Evolutionary conservation across 306 rosid species (phyloP).

Genomic region (Lagenaria siceraria): DNA sequence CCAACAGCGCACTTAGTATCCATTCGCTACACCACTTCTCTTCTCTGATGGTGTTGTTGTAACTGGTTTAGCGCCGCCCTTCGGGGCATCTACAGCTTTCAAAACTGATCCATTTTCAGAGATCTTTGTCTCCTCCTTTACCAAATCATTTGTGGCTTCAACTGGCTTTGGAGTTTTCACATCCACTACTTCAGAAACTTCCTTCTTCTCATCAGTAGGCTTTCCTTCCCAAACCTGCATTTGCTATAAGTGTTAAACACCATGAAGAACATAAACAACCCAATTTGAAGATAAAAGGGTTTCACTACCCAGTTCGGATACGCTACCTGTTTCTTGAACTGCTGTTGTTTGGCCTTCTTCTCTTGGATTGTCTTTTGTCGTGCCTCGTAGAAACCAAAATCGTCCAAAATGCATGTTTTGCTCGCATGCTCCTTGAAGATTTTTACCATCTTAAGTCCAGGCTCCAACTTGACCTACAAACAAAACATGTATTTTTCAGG

Average conservation of each 20-base stretch:
- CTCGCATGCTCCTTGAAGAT: constrained; percentile 70
- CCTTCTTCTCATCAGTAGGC: constrained; percentile 54
- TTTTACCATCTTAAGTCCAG: constrained; percentile 57
- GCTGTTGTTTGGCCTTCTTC: constrained; percentile 78
- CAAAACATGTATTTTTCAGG: neutral
- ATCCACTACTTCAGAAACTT: constrained; percentile 37
- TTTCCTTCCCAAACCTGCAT: constrained; percentile 91
- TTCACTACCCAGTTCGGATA: neutral
- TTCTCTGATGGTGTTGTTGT: constrained; percentile 27
- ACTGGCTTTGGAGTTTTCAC: constrained; percentile 20
- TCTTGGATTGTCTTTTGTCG: constrained; percentile 87
- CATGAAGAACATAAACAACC: neutral
- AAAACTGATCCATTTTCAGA: constrained; percentile 40
- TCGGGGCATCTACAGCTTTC: constrained; percentile 64
- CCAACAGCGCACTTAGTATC: constrained; percentile 2
- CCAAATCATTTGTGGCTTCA: constrained; percentile 36
- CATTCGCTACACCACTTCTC: constrained; percentile 36
- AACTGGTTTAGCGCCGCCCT: constrained; percentile 79
- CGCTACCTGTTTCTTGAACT: constrained; percentile 60
- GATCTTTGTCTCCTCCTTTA: constrained; percentile 27
- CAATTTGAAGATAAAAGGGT: too few relatives aligned
- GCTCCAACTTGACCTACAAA: constrained; percentile 64
- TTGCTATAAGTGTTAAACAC: neutral
- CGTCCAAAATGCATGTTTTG: constrained; percentile 84
- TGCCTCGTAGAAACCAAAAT: constrained; percentile 72